These are phyloP conservation scores for Saksenaea vasiformis DNA, from an alignment of 371 early-diverging fungal genomes.

Conservation along the genomic window DNA sequence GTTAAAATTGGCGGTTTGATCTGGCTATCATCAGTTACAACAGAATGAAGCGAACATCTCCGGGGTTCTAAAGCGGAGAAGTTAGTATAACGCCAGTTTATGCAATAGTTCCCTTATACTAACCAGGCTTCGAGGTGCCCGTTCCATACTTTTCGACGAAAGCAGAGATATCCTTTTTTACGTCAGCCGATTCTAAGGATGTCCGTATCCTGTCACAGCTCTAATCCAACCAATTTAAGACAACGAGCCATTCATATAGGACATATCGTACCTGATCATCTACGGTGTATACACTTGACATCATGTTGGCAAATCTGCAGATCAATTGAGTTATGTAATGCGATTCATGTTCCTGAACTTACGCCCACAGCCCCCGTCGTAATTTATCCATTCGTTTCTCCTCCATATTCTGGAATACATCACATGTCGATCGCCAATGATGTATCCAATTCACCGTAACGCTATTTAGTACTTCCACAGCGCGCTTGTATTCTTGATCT, in stretches of 20 bases:
- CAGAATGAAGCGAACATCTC: not conserved
- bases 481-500: slow-evolving; percentile 45
- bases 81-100: not conserved
- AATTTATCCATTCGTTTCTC: slow-evolving; percentile 39
- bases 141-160: slow-evolving; percentile 40
- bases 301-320: slow-evolving; percentile 45
- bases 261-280: slow-evolving; percentile 42
- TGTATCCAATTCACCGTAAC: slow-evolving; percentile 36
- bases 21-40: not conserved
- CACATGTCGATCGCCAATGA: slow-evolving; percentile 35
- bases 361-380: slow-evolving; percentile 43
- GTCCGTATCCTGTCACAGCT: slow-evolving; percentile 45
- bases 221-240: slow-evolving; percentile 15
- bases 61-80: slow-evolving; percentile 9
- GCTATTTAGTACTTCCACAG: slow-evolving; percentile 30
- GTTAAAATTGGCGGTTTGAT: not conserved
- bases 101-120: not conserved
- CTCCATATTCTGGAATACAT: slow-evolving; percentile 48
- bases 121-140: slow-evolving; percentile 37
- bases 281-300: slow-evolving; percentile 44
- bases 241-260: not conserved
- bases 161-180: slow-evolving; percentile 33
- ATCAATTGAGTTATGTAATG: not conserved
- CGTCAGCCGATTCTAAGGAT: slow-evolving; percentile 41
- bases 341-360: slow-evolving; percentile 14